These are phyloP conservation scores for Paraurostyla sp. DNA, from an alignment of 73 alveolate species.

Conservation along the genomic window DNA sequence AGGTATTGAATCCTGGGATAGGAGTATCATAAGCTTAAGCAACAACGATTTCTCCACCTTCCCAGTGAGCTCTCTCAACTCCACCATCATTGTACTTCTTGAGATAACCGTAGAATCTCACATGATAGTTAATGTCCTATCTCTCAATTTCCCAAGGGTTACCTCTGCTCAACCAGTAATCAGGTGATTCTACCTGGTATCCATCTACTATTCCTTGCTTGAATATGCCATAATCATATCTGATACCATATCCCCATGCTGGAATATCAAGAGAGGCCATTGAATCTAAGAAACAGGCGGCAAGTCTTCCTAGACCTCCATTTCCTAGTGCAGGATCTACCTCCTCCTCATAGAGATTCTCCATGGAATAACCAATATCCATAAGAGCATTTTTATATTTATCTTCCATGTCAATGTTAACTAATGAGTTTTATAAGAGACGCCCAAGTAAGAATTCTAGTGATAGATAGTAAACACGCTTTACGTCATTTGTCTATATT, in stretches of 20 bases:
- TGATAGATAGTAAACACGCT: conserved; percentile 96
- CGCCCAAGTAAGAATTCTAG: conserved; percentile 99
- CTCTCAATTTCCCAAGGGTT: conserved; percentile 99
- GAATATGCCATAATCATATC: conserved; percentile 99
- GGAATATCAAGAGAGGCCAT: conserved; percentile 98
- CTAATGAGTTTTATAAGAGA: conserved; percentile 96
- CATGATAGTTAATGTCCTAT: conserved; percentile 94
- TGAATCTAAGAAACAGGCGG: conserved; percentile 99
- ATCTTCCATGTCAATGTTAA: conserved; percentile 93
- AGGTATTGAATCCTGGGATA: conserved; percentile 99
- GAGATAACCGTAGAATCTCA: conserved; percentile 95
- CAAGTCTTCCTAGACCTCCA: conserved; percentile 99
- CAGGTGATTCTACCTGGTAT: conserved; percentile 98
- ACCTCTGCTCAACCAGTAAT: conserved; percentile 98
- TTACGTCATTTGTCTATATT: conserved; percentile 76
- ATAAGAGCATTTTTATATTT: conserved; percentile 92
- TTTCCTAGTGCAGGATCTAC: conserved; percentile 99
- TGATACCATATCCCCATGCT: conserved; percentile 99
- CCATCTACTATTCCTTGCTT: conserved; percentile 97
- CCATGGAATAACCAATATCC: conserved; percentile 94
- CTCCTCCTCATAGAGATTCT: conserved; percentile 97
- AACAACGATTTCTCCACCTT: conserved; percentile 96
- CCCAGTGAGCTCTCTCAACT: conserved; percentile 90
- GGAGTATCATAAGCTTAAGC: conserved; percentile 99
- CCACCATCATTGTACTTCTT: conserved; percentile 87